phyloP scores from a whole-genome alignment of 306 rosid genomes.

The Vigna hirtella region DNA sequence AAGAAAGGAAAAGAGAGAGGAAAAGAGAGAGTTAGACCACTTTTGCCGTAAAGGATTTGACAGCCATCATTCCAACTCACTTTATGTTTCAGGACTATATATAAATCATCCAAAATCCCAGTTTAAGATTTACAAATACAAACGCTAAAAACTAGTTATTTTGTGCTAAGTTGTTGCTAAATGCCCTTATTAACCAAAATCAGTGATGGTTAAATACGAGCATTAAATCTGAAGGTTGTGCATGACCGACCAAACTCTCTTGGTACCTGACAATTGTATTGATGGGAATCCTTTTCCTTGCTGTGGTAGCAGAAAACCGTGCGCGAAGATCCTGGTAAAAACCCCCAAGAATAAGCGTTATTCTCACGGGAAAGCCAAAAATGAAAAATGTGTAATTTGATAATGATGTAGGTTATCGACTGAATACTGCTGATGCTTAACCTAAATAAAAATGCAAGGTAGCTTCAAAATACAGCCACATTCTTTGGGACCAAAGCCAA shows the following conservation, averaged over 20 bases:
- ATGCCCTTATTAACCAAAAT: neutral
- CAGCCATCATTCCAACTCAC: slow-evolving; percentile 76
- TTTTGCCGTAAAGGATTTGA: slow-evolving; percentile 72
- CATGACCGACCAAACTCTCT: slow-evolving; percentile 34
- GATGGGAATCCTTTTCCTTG: slow-evolving; percentile 40
- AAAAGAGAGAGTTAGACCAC: slow-evolving; percentile 44
- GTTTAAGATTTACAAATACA: slow-evolving; percentile 21
- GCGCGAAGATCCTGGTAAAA: slow-evolving; percentile 33
- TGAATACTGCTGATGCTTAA: slow-evolving; percentile 48
- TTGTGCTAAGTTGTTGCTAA: slow-evolving; percentile 9
- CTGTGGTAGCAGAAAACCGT: slow-evolving; percentile 40
- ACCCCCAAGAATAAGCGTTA: slow-evolving; percentile 34
- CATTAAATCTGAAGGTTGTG: slow-evolving; percentile 2
- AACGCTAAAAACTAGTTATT: neutral
- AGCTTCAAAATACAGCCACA: slow-evolving; percentile 55
- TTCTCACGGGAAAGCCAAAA: slow-evolving; percentile 29
- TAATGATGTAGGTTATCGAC: slow-evolving; percentile 15
- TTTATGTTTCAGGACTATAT: slow-evolving; percentile 40
- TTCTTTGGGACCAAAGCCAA: slow-evolving; percentile 39
- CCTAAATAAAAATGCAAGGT: slow-evolving; percentile 52
- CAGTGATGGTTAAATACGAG: neutral
- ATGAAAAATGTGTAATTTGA: slow-evolving; percentile 2
- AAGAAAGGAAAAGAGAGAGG: slow-evolving; percentile 38
- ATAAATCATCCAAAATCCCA: slow-evolving; percentile 35
- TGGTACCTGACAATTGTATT: slow-evolving; percentile 41